Evolutionary conservation across 2,329 filamentous ascomycete species (phyloP).

Genomic region (Sclerotinia spermophila): DNA sequence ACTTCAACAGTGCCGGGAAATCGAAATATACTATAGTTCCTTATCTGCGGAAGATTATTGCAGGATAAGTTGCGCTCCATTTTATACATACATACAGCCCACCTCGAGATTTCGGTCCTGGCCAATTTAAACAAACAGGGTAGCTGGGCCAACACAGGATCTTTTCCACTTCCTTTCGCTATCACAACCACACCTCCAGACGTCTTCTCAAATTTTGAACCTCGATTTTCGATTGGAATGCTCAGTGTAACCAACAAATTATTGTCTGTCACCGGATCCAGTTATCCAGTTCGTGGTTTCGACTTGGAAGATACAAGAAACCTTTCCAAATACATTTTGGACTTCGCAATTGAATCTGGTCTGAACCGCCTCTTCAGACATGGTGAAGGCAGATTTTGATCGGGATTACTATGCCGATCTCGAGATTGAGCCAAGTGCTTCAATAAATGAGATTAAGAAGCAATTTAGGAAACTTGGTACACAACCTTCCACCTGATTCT

Average conservation of each 20-base stretch:
- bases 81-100: not conserved
- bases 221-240: slow-evolving; percentile 11
- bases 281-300: not conserved
- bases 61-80: not conserved
- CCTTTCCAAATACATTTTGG: slow-evolving; percentile 2
- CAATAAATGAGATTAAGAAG: slow-evolving; percentile 63
- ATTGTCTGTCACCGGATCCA: slow-evolving; percentile 2
- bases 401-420: slow-evolving; percentile 66
- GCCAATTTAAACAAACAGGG: slow-evolving; percentile 4
- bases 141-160: slow-evolving; percentile 13
- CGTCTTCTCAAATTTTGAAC: slow-evolving; percentile 1
- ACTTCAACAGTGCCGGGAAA: not conserved
- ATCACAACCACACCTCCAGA: not conserved
- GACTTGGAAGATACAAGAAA: not conserved
- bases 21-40: not conserved
- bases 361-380: slow-evolving; percentile 22
- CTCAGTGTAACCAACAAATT: slow-evolving; percentile 3
- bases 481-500: slow-evolving; percentile 22
- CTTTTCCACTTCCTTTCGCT: slow-evolving; percentile 6
- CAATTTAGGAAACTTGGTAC: slow-evolving; percentile 64
- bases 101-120: not conserved
- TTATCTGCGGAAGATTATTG: not conserved
- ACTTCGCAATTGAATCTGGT: not conserved
- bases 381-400: slow-evolving; percentile 38
- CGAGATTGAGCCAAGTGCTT: slow-evolving; percentile 55